Evolutionary conservation across 2,329 filamentous ascomycete genomes (phyloP), one percentile per base, ranked within the genome.

Genomic region (Epichloe typhina): DNA sequence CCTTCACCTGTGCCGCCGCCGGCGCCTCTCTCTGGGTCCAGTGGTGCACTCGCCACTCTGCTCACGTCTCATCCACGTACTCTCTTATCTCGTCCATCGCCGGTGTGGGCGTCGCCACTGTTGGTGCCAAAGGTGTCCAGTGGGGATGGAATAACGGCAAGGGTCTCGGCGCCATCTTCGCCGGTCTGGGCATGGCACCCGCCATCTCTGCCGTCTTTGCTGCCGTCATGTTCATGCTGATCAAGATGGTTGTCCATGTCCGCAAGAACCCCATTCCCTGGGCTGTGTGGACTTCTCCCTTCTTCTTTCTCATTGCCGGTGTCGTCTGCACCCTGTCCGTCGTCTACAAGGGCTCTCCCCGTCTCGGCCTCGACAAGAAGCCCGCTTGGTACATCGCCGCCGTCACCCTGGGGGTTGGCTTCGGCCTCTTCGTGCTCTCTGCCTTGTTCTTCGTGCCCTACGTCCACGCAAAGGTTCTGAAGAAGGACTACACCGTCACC

Each of bases 261-360:
- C 83, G 85, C 64, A 81, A 75, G 66, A 81, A 86, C 66, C 84
- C 85, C 5, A 73, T 86, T 2, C 76, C 73, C 6, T 87, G 83
- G 83, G 84, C 84, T 26, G 77, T 89, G 50, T 88, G 74, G 69
- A 83, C 77, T 48, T 82, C 83, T 86, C 85, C 9, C 9, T 79
- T 85, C 69, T 89, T 83, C 71, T 89, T 89, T 75, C 78, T 88
- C 51, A 77, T 89, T 53, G 83, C 85, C 51, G 83, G 75, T 50
- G 86, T 83, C 52, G 69, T 89, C 60, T 87, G 84, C 69, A 85
- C 84, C 0, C 73, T 90, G 5, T 87, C 83, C 42, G 81, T 90
- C 59, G 84, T 89, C 58, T 88, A 87, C 76, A 88, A 89, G 74
- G 85, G 85, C 35, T 87, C 84, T 9, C 84, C 85, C 23, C 81